Base-by-base conservation (phyloP, 169 alveolate species). In the Plasmodium berghei region DNA sequence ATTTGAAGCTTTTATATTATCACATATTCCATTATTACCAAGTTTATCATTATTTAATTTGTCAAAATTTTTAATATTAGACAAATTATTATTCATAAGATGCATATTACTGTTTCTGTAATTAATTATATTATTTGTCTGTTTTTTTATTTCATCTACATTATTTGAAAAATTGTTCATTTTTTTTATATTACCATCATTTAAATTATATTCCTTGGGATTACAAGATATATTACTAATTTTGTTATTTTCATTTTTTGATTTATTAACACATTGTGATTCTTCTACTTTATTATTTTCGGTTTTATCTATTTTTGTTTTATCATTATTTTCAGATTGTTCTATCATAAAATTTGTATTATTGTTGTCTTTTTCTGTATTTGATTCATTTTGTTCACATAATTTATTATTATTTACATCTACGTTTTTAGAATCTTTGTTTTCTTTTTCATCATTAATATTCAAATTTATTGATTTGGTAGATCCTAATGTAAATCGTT, bases 401-500 rank as follows among this genome's bases (percentile, higher is more conserved):
- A 1, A 2, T 28, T 28, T 5, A 46, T 46, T 49, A 58, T 54
- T 73, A 59, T 73, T 73, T 24, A 42, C 73, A 12, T 59, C 14
- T 16, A 58, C 61, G 46, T 64, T 55, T 22, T 9, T 18, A n/a
- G 40, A 20, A 64, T 46, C 34, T 9, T 58, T 73, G 18, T 20
- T 52, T 12, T 59, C 64, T 18, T 40, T 45, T 73, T 48, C 77
- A 62, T 63, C 18, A 46, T 16, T 18, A 1, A 20, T 63, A 48
- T 52, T 62, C n/a, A 69, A 75, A 1, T 69, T 61, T 2, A 63
- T 20, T 5, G 89, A 75, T 56, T 63, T 75, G 24, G 69, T 62
- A 49, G 16, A 45, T 48, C 67, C 58, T 55, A 75, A 74, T 34
- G 74, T 75, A 24, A 75, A 75, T 14, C 64, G 62, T 48, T 48